phyloP scores from a whole-genome alignment of 495 filamentous ascomycete species.

The Tirmania nivea region DNA sequence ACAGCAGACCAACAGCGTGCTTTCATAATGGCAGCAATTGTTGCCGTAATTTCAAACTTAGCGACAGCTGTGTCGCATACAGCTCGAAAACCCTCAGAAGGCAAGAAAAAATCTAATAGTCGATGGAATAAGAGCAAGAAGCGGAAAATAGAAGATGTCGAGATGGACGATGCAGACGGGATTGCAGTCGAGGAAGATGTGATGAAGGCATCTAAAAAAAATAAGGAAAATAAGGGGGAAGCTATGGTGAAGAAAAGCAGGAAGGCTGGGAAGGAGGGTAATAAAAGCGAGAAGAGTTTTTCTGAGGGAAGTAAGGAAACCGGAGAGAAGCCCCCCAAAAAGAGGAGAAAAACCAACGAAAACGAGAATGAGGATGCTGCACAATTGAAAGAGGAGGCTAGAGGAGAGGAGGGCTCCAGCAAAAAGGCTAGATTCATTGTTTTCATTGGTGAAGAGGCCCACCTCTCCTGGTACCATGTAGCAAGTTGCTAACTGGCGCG shows the following conservation, averaged over 20 bases:
- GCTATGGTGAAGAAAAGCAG: slow-evolving; percentile 12
- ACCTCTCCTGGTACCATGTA: background rate
- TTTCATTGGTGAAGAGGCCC: slow-evolving; percentile 44
- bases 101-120: slow-evolving; percentile 7
- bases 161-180: slow-evolving; percentile 23
- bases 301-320: slow-evolving; percentile 4
- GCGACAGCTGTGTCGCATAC: slow-evolving; percentile 6
- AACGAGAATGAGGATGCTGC: background rate
- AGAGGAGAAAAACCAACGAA: slow-evolving; percentile 10
- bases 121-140: slow-evolving; percentile 1
- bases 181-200: slow-evolving; percentile 21
- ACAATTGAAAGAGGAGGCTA: slow-evolving; percentile 12
- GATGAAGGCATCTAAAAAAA: slow-evolving; percentile 7
- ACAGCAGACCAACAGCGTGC: slow-evolving; percentile 7
- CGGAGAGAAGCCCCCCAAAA: slow-evolving; percentile 3
- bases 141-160: slow-evolving; percentile 4
- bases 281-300: slow-evolving; percentile 4
- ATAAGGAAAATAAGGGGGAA: slow-evolving; percentile 10
- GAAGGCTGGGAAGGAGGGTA: slow-evolving; percentile 11
- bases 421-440: slow-evolving; percentile 53
- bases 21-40: background rate
- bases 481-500: slow-evolving; percentile 2
- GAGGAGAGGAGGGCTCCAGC: slow-evolving; percentile 11
- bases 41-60: slow-evolving; percentile 8
- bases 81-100: slow-evolving; percentile 1